Evolutionary conservation across 192 early-diverging fungal genomes (phyloP), one percentile per base, ranked within the genome.

Genomic region (Rhizoclosmatium globosum): DNA sequence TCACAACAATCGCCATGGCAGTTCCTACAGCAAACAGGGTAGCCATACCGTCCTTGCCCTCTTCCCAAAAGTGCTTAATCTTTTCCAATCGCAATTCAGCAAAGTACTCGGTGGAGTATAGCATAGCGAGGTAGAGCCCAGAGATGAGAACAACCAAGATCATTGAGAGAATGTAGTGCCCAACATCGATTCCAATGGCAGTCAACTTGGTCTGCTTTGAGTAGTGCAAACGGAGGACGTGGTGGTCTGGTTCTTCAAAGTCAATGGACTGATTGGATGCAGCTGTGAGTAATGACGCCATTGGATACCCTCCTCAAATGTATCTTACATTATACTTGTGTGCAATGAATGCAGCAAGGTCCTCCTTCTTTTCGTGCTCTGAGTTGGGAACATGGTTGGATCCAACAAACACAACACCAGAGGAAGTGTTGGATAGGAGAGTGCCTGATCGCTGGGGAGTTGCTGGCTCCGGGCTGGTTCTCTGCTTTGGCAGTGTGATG

Each of bases 241-340:
- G 39, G 66, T 70, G 67, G 66, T 82, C 84, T 46, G 84, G 84
- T 59, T 85, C 81, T 72, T 85, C 84, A 62, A 83, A 85, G 42
- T 84, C 84, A 65, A 84, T 84, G 13, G 71, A 81, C 76, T 83
- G 74, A 38, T n/a, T n/a, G 68, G 15, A 47, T 46, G 19, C 42
- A 69, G 47, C 19, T 47, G 31, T 31, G 31, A 31, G 31, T 31
- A 31, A 31, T 31, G 31, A 31, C 31, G 31, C 31, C 31, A 31
- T 31, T 31, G 31, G 31, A 31, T 31, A 31, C 31, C 31, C 31
- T 31, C 31, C 31, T 31, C 31, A 31, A 31, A 31, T 31, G 31
- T 31, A 31, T 31, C 31, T 31, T 31, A 31, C 31, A 31, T 31
- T 31, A 56, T 56, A 56, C 53, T 56, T 56, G 19, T 9, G 9